Evolutionary conservation across 2,329 filamentous ascomycete genomes (phyloP).

Genomic region (Exophiala spinifera): DNA sequence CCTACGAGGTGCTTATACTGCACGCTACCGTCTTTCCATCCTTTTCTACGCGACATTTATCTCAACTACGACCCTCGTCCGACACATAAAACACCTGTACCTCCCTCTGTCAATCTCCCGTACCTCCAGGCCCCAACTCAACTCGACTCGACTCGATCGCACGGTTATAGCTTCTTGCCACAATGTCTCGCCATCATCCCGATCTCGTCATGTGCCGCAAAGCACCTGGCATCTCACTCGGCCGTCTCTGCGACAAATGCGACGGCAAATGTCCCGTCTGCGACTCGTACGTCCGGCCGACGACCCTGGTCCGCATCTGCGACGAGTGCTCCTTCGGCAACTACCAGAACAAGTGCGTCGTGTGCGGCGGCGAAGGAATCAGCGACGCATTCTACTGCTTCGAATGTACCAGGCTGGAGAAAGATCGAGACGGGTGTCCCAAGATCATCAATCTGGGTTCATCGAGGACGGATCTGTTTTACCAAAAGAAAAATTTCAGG

Average conservation of each 20-base stretch:
- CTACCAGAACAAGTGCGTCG: constrained; percentile 99
- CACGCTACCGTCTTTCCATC: background rate
- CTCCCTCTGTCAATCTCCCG: background rate
- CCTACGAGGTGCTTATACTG: too few relatives aligned
- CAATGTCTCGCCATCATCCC: constrained; percentile 91
- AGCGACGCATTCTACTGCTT: constrained; percentile 99
- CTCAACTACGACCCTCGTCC: background rate
- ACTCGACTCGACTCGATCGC: background rate
- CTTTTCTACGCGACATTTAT: background rate
- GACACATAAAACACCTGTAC: background rate
- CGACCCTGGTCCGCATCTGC: constrained; percentile 95
- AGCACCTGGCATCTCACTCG: constrained; percentile 94
- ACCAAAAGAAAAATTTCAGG: constrained; percentile 69
- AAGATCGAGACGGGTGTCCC: constrained; percentile 94
- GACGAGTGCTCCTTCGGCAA: constrained; percentile 99
- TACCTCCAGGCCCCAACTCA: background rate
- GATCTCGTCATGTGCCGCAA: constrained; percentile 99
- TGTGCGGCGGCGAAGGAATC: constrained; percentile 97
- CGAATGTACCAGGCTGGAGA: constrained; percentile 94
- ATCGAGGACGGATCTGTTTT: constrained; percentile 86
- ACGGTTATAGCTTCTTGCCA: background rate
- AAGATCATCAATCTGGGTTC: constrained; percentile 99
- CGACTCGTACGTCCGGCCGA: constrained; percentile 97
- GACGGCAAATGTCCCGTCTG: constrained; percentile 99
- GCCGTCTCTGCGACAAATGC: constrained; percentile 98